Evolutionary conservation across 768 basidiomycete species (phyloP).

Genomic region (Lentinula detonsa): DNA sequence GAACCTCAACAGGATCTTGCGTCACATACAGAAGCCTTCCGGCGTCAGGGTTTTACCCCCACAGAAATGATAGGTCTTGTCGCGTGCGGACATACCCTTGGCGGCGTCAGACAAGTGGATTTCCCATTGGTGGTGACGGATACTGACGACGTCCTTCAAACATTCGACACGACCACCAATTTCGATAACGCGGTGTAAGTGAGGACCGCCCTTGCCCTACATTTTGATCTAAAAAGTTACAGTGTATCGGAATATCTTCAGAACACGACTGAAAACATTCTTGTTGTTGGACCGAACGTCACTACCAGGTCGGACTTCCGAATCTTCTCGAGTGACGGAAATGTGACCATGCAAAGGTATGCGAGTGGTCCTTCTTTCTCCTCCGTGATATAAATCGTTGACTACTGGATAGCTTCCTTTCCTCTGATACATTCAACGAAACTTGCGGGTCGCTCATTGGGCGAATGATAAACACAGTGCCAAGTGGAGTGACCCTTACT

Average conservation of each 20-base stretch:
- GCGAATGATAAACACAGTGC: constrained; percentile 46
- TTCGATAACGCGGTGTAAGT: constrained; percentile 8
- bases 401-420: background rate
- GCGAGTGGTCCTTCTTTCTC: background rate
- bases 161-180: background rate
- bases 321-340: constrained; percentile 17
- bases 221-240: background rate
- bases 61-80: constrained; percentile 11
- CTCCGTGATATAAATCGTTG: background rate
- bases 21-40: constrained; percentile 32
- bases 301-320: constrained; percentile 16
- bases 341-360: constrained; percentile 16
- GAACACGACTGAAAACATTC: constrained; percentile 9
- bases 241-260: constrained; percentile 10
- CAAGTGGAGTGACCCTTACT: constrained; percentile 35
- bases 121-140: constrained; percentile 5
- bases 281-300: constrained; percentile 14
- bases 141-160: background rate
- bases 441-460: constrained; percentile 33
- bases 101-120: constrained; percentile 9
- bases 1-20: constrained; percentile 34
- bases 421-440: constrained; percentile 22
- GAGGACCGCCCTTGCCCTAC: background rate
- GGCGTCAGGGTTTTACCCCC: constrained; percentile 32
- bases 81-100: constrained; percentile 11